A percentile compares a stretch with the other conserved stretches of the same genome.
Evolutionary conservation across 345 rosid species (phyloP).

Genomic region (Aegle marmelos): DNA sequence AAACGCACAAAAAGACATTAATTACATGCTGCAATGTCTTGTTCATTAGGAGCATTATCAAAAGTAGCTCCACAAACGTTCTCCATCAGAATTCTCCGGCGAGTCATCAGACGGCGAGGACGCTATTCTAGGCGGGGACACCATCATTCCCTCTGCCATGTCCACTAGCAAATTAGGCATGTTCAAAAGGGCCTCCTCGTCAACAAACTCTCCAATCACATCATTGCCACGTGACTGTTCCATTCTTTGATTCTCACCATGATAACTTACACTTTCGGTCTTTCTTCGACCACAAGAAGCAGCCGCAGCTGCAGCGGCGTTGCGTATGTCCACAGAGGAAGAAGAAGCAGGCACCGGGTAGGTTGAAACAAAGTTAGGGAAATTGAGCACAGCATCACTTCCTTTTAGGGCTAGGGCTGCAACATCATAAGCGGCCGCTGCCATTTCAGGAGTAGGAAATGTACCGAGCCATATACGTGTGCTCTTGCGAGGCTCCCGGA

Average conservation of each 20-base stretch:
- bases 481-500: conserved; percentile 85
- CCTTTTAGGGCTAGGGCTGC: conserved; percentile 86
- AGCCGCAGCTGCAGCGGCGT: conserved; percentile 67
- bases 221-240: background rate
- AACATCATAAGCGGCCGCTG: conserved; percentile 85
- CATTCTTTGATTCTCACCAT: background rate
- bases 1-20: background rate
- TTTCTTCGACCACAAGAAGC: conserved; percentile 22
- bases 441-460: conserved; percentile 77
- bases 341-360: conserved; percentile 65
- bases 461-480: conserved; percentile 96
- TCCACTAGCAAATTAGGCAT: conserved; percentile 81
- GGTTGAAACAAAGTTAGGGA: conserved; percentile 44
- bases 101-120: conserved; percentile 54
- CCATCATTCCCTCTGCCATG: conserved; percentile 93
- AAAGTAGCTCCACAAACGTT: conserved; percentile 66
- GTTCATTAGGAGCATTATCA: background rate
- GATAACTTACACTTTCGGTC: conserved; percentile 18
- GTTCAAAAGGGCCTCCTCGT: conserved; percentile 73
- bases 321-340: conserved; percentile 58
- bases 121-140: conserved; percentile 72
- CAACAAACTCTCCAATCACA: conserved; percentile 40
- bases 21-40: background rate
- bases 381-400: conserved; percentile 57
- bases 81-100: conserved; percentile 54